Conservation (phyloP, 139 green algal species). For the Picochlorum sp. region DNA sequence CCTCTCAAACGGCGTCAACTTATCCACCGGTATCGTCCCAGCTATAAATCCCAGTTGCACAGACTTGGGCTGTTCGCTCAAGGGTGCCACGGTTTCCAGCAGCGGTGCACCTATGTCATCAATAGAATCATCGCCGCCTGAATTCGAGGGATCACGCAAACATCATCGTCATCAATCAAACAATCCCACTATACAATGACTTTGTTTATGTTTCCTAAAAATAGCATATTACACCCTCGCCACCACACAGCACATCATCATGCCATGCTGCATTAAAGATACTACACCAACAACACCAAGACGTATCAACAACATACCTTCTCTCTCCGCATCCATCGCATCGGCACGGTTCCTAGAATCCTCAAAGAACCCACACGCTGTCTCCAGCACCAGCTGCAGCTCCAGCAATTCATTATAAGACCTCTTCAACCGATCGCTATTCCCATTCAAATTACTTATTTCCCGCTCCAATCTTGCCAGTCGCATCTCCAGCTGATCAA, state of each 20-base stretch:
- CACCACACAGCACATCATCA: too few relatives aligned
- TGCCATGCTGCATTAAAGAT: not conserved
- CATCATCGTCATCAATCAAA: too few relatives aligned
- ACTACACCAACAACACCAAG: not conserved
- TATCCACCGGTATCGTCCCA: conserved; percentile 73
- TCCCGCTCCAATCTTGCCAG: conserved; percentile 83
- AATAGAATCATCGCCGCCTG: conserved; percentile 6
- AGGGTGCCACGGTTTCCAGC: conserved; percentile 16
- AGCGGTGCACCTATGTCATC: conserved; percentile 46
- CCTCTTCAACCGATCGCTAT: conserved; percentile 76
- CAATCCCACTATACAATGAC: too few relatives aligned
- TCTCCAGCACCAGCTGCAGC: conserved; percentile 93
- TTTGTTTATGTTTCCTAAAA: too few relatives aligned
- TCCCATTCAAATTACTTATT: conserved; percentile 79
- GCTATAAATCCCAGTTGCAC: conserved; percentile 85
- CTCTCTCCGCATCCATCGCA: not conserved
- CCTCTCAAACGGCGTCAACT: conserved; percentile 80
- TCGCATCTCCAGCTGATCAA: conserved; percentile 50
- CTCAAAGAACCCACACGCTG: conserved; percentile 83
- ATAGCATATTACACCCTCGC: too few relatives aligned
- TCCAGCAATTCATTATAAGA: conserved; percentile 81
- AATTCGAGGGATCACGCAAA: not conserved
- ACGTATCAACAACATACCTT: not conserved
- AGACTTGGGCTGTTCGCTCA: conserved; percentile 37
- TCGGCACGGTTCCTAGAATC: conserved; percentile 33